Evolutionary conservation across 805 yeast genomes (phyloP).

Genomic region (Babjeviella inositovora): DNA sequence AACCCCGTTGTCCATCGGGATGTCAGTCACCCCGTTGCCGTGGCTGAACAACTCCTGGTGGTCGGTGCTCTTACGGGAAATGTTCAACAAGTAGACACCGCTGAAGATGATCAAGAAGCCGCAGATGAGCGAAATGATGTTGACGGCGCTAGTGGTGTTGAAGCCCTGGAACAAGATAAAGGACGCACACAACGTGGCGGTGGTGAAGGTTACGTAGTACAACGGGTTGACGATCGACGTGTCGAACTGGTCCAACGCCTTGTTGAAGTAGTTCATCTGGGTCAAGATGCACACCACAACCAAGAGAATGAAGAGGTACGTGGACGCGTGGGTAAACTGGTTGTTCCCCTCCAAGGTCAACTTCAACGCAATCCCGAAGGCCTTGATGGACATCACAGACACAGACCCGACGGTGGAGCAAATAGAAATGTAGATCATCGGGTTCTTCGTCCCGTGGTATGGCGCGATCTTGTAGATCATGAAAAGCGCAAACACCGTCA

Average conservation of each 20-base stretch:
- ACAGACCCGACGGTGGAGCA: constrained; percentile 86
- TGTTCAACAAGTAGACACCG: constrained; percentile 73
- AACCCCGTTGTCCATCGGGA: constrained; percentile 74
- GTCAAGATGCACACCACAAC: constrained; percentile 74
- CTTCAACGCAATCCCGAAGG: constrained; percentile 84
- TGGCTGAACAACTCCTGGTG: constrained; percentile 23
- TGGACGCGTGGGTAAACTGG: constrained; percentile 74
- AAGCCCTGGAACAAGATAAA: constrained; percentile 78
- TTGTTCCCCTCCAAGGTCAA: constrained; percentile 73
- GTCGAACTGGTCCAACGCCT: constrained; percentile 85
- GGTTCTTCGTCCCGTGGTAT: constrained; percentile 59
- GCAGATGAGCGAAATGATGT: constrained; percentile 65
- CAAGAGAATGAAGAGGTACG: constrained; percentile 65
- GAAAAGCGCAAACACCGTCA: constrained; percentile 51
- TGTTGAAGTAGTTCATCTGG: constrained; percentile 89
- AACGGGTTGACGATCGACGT: constrained; percentile 85
- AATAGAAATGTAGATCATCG: constrained; percentile 79
- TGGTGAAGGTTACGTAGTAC: constrained; percentile 83
- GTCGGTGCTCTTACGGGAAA: constrained; percentile 50
- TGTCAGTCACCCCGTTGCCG: constrained; percentile 47
- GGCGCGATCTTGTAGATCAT: constrained; percentile 83
- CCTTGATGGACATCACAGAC: constrained; percentile 84
- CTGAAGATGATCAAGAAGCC: constrained; percentile 80
- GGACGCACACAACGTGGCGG: constrained; percentile 74
- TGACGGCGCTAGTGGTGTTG: constrained; percentile 68